Conservation (phyloP, 148 eudicot genomes). For the Camellia sinensis region DNA sequence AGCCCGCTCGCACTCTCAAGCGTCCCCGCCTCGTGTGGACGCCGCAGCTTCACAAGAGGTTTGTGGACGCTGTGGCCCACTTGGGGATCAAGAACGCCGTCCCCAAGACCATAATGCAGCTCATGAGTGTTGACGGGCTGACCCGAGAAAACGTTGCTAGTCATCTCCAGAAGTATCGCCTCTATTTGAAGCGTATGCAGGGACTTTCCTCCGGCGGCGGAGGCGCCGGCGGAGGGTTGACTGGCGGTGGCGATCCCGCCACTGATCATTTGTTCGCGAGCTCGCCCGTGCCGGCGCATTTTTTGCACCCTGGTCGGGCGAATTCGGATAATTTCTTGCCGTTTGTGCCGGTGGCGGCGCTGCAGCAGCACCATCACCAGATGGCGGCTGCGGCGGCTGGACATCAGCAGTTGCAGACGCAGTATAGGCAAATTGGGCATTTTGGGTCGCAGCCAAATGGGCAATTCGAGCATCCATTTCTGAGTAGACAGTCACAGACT, state of each 20-base stretch:
- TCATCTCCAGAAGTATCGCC: conserved; percentile 62
- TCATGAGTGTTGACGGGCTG: conserved; percentile 70
- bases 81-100: conserved; percentile 73
- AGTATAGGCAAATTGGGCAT: conserved; percentile 53
- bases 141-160: conserved; percentile 73
- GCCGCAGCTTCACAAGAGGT: conserved; percentile 72
- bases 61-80: conserved; percentile 76
- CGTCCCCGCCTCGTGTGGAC: conserved; percentile 77
- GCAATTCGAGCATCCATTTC: conserved; percentile 50
- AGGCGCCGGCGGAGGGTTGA: conserved; percentile 31
- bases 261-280: conserved; percentile 84
- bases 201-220: conserved; percentile 32
- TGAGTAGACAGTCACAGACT: conserved; percentile 47
- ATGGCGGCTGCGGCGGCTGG: conserved; percentile 20
- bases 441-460: conserved; percentile 44
- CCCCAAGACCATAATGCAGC: conserved; percentile 77
- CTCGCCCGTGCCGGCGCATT: conserved; percentile 82
- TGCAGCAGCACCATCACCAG: conserved; percentile 50
- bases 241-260: conserved; percentile 49
- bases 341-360: conserved; percentile 43
- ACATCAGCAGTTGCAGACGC: conserved; percentile 30
- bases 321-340: conserved; percentile 61
- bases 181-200: conserved; percentile 72
- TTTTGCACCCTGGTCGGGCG: conserved; percentile 41
- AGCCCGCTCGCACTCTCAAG: conserved; percentile 64